Percentiles rank a stretch among this genome's conserved stretches.
Evolutionary conservation across 2,329 filamentous ascomycete species (phyloP).

Genomic region (Beauveria varroae): DNA sequence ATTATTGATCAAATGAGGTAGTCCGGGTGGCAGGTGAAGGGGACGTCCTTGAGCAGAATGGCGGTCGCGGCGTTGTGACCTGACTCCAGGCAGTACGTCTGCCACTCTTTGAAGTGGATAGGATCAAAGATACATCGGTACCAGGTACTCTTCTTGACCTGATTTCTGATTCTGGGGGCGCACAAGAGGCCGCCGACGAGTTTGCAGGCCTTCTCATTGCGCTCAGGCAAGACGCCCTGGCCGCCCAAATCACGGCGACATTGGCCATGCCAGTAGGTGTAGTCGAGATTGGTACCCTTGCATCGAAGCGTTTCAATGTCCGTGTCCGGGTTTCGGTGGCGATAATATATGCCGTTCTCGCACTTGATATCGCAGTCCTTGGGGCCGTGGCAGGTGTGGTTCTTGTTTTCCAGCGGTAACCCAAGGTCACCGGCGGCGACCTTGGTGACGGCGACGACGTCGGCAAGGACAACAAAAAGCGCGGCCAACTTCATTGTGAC

Average conservation of each 20-base stretch:
- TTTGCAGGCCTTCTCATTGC: background rate
- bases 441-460: background rate
- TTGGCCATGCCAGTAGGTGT: background rate
- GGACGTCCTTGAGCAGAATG: background rate
- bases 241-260: background rate
- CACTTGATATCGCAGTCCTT: background rate
- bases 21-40: background rate
- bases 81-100: background rate
- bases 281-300: background rate
- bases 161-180: background rate
- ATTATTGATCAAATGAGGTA: background rate
- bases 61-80: background rate
- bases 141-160: background rate
- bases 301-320: background rate
- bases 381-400: background rate
- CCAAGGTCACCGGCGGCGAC: background rate
- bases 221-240: background rate
- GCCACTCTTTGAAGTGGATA: background rate
- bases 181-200: background rate
- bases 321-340: background rate
- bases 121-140: background rate
- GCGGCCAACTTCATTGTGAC: background rate
- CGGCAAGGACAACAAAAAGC: background rate
- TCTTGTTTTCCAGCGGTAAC: background rate
- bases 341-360: background rate